phyloP scores from a whole-genome alignment of 2,329 filamentous ascomycete species.

The Penicillium sp. region DNA sequence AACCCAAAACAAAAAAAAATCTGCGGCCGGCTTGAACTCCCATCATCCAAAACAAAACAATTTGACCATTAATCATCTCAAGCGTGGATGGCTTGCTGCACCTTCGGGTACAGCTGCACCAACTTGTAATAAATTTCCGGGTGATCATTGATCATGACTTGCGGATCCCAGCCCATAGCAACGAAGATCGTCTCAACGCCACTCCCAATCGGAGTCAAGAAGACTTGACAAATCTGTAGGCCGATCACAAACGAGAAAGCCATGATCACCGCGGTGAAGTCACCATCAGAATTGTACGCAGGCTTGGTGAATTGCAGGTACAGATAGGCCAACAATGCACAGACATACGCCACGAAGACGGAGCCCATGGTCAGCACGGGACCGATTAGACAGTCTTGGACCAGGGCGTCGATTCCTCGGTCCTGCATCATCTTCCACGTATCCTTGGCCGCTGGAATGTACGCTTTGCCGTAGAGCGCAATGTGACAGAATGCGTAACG shows the following conservation, averaged over 20 bases:
- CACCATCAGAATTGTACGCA: conserved; percentile 62
- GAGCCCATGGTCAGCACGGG: conserved; percentile 69
- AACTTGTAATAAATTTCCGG: conserved; percentile 74
- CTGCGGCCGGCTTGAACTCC: too few species aligned
- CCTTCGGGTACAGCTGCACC: conserved; percentile 74
- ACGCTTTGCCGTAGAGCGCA: conserved; percentile 83
- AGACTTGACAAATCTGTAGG: conserved; percentile 80
- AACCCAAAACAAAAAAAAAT: too few species aligned
- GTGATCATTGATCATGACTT: conserved; percentile 71
- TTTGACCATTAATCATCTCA: conserved; percentile 19
- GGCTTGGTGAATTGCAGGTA: conserved; percentile 80
- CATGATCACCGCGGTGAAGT: conserved; percentile 70
- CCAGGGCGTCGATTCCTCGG: conserved; percentile 80
- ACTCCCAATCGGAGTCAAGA: conserved; percentile 78
- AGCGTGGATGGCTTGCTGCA: conserved; percentile 72
- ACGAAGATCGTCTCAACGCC: conserved; percentile 94
- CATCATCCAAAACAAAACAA: too few species aligned
- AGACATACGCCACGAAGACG: conserved; percentile 76
- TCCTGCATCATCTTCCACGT: conserved; percentile 90
- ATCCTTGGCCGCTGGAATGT: conserved; percentile 78
- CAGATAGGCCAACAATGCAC: conserved; percentile 75
- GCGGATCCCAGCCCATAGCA: conserved; percentile 60
- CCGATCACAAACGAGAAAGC: conserved; percentile 86
- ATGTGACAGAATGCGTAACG: conserved; percentile 91
- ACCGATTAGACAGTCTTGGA: conserved; percentile 80